Evolutionary conservation across 1,139 yeast genomes (phyloP).

Genomic region (Yamadazyma atmosphaerica): DNA sequence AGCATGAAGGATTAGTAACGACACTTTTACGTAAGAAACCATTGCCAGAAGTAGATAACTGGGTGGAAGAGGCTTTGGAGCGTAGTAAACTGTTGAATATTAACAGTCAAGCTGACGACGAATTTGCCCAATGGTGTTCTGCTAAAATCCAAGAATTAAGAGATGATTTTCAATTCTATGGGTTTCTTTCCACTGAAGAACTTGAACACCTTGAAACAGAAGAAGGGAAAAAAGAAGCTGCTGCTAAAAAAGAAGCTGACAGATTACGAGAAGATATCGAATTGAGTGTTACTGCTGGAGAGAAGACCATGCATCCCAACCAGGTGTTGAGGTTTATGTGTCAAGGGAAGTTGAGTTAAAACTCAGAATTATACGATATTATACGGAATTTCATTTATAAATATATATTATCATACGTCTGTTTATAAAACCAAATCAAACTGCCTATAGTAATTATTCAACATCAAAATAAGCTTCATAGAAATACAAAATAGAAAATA

Average conservation of each 20-base stretch:
- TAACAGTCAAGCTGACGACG: constrained; percentile 45
- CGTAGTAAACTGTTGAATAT: constrained; percentile 27
- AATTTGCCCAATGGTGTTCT: constrained; percentile 64
- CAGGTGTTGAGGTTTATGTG: constrained; percentile 43
- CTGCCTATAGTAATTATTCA: too few species aligned
- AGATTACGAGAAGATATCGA: constrained; percentile 29
- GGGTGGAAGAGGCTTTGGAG: constrained; percentile 66
- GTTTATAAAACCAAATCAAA: too few species aligned
- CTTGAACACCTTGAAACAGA: constrained; percentile 36
- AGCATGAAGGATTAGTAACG: constrained; percentile 78
- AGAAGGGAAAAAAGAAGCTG: constrained; percentile 39
- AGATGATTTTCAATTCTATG: constrained; percentile 61
- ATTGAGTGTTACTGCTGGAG: constrained; percentile 29
- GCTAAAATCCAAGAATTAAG: constrained; percentile 50
- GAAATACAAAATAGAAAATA: constrained; percentile 80
- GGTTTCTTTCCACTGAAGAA: constrained; percentile 56
- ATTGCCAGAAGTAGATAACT: constrained; percentile 84
- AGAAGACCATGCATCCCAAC: constrained; percentile 36
- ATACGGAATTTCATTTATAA: too few species aligned
- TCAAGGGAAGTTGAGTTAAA: constrained; percentile 26
- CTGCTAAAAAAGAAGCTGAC: constrained; percentile 27
- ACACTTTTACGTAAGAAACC: constrained; percentile 84
- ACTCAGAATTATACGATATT: background rate
- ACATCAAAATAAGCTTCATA: constrained; percentile 55
- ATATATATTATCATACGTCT: too few species aligned